Base-by-base conservation (phyloP, 352 stramenopile species). In the Pythium angustatum region DNA sequence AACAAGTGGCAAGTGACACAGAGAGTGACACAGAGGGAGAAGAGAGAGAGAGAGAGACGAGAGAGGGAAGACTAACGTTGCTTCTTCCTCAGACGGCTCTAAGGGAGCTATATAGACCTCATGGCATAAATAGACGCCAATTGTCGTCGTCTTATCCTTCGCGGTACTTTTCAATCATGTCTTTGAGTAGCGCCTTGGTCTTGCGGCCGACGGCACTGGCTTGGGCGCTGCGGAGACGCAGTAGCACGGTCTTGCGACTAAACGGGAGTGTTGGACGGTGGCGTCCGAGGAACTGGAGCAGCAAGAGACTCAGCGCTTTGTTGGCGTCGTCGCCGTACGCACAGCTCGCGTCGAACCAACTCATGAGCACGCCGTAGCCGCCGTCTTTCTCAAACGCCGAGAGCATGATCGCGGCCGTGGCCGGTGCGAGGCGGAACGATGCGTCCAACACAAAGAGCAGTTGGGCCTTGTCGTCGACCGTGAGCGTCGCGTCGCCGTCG, bases 381-480 rank as follows among this genome's bases (percentile, higher is more conserved):
- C 75, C 63, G 33, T 75, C 69, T 45, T 75, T 66, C 61, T 93
- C 84, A 51, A 93, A 93, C 9, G 61, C 47, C 11, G 62, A 68
- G 6, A 70, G 54, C 27, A 79, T 64, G 19, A 38, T 43, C 40
- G 4, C 40, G 8, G 28, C 54, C 34, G 36, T 55, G 24, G 78
- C 59, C 21, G 77, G 69, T 5, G 61, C 34, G 24, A 53, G 22
- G 19, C 59, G 62, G 36, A 93, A 72, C 31, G 79, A 90, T 28
- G 68, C 49, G 64, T 87, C 72, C 33, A 93, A 36, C 36, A 90
- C 59, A 54, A 85, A 91, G 0, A 91, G 61, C 27, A 78, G 62
- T 51, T 89, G 82, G 10, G 76, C 63, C 22, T 73, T 69, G 69
- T 91, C 84, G 22, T 91, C 80, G 2, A 69, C 53, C 1, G 67